These are phyloP conservation scores for Leccinum barrowsii DNA, from an alignment of 768 basidiomycete genomes.

Conservation along the genomic window DNA sequence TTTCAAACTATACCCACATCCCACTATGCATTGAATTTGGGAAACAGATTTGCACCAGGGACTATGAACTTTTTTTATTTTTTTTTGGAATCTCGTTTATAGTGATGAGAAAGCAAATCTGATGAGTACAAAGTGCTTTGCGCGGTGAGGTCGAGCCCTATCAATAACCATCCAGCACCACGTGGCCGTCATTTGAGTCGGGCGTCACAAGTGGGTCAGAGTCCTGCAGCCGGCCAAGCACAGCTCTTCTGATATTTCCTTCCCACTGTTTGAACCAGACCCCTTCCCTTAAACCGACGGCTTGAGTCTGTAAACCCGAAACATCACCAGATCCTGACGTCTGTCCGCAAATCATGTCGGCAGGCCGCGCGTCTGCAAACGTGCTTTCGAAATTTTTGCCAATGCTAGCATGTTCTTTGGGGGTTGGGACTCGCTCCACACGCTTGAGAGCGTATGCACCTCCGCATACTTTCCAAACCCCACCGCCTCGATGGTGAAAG, in stretches of 20 bases:
- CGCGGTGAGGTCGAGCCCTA: background rate
- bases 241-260: slow-evolving; percentile 57
- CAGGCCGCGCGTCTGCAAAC: slow-evolving; percentile 1
- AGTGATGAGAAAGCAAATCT: no score
- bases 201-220: slow-evolving; percentile 34
- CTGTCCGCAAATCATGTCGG: background rate
- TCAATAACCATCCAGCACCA: slow-evolving; percentile 26
- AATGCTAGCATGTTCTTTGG: slow-evolving; percentile 4
- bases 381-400: slow-evolving; percentile 1
- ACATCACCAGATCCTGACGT: slow-evolving; percentile 22
- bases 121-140: no score
- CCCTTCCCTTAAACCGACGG: slow-evolving; percentile 64
- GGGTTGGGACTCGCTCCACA: slow-evolving; percentile 16
- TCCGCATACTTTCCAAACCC: slow-evolving; percentile 72
- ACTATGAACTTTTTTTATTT: no score
- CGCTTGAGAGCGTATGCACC: slow-evolving; percentile 72
- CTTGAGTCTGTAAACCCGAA: slow-evolving; percentile 34
- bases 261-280: slow-evolving; percentile 84
- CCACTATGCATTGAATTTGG: background rate
- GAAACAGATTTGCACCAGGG: slow-evolving; percentile 1
- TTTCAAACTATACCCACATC: slow-evolving; percentile 10
- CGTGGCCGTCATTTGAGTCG: slow-evolving; percentile 10
- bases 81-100: no score
- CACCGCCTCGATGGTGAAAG: slow-evolving; percentile 65
- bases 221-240: slow-evolving; percentile 40